Evolutionary conservation across 495 filamentous ascomycete species (phyloP).

Genomic region (Beverwykella pulmonaria): DNA sequence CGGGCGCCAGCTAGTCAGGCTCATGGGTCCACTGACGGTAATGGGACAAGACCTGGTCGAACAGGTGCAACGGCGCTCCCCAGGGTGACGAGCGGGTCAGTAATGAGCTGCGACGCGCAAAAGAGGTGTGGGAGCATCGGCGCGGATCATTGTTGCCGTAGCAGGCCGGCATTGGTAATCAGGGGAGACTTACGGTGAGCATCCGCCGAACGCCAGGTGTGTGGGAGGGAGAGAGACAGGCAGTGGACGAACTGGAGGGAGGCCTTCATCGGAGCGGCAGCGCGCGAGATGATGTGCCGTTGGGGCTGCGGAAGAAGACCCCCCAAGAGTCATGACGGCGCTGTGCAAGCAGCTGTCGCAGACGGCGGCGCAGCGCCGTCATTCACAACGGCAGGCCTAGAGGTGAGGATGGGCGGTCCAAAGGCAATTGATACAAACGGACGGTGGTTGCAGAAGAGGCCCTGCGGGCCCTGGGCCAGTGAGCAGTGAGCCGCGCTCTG

Average conservation of each 20-base stretch:
- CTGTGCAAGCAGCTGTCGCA: neutral
- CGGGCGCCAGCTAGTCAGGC: slow-evolving; percentile 31
- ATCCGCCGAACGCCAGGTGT: neutral
- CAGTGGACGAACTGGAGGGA: neutral
- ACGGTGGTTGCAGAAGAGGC: neutral
- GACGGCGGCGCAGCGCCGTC: neutral
- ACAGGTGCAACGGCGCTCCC: slow-evolving; percentile 20
- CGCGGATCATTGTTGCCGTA: neutral
- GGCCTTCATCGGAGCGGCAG: too few relatives aligned
- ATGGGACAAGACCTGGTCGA: slow-evolving; percentile 1
- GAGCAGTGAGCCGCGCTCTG: neutral
- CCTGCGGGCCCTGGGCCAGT: neutral
- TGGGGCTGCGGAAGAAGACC: neutral
- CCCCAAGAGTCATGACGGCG: neutral
- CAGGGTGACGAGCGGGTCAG: slow-evolving; percentile 1
- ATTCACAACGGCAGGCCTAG: neutral
- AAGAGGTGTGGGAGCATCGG: neutral
- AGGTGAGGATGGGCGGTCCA: neutral
- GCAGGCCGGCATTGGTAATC: slow-evolving; percentile 14
- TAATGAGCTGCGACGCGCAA: neutral
- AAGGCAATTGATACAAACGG: neutral
- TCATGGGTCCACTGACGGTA: neutral
- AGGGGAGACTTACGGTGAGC: slow-evolving; percentile 1
- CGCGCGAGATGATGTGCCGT: too few relatives aligned
- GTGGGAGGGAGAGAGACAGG: neutral